Conservation (phyloP, 108 stramenopile genomes). For the Pseudonitzschia multiseries region DNA sequence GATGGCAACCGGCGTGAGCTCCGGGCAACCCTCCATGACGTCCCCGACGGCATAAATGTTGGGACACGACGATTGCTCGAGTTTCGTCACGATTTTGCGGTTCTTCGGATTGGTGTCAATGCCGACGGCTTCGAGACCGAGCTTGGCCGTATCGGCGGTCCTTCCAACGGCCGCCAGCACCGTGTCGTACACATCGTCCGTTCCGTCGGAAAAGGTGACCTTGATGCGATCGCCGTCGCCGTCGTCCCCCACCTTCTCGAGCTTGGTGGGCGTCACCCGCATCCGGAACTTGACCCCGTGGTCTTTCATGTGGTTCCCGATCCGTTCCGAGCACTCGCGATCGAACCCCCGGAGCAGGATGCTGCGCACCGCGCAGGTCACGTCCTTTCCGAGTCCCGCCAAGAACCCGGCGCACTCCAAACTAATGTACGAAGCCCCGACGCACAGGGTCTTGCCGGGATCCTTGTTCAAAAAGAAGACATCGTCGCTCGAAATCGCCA, state of each 20-base stretch:
- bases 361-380: conserved; percentile 93
- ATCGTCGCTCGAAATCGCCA: conserved; percentile 95
- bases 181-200: conserved; percentile 77
- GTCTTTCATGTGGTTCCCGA: conserved; percentile 83
- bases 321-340: conserved; percentile 88
- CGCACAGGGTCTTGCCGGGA: conserved; percentile 95
- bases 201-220: conserved; percentile 87
- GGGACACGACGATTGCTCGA: conserved; percentile 88
- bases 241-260: conserved; percentile 74
- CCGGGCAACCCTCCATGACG: conserved; percentile 94
- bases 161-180: conserved; percentile 95
- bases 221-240: conserved; percentile 83
- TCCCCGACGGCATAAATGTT: conserved; percentile 98
- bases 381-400: conserved; percentile 87
- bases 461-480: conserved; percentile 85
- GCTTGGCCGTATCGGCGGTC: conserved; percentile 80
- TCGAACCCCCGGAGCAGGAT: conserved; percentile 97
- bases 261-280: conserved; percentile 72
- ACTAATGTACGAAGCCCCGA: conserved; percentile 97
- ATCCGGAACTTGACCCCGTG: conserved; percentile 85
- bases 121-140: conserved; percentile 83
- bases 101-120: conserved; percentile 73
- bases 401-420: conserved; percentile 99
- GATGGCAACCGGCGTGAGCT: conserved; percentile 98
- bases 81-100: conserved; percentile 72